Percentiles rank a stretch among this genome's conserved stretches.
phyloP scores from a whole-genome alignment of 129 eudicot species.

The Calendula officinalis region DNA sequence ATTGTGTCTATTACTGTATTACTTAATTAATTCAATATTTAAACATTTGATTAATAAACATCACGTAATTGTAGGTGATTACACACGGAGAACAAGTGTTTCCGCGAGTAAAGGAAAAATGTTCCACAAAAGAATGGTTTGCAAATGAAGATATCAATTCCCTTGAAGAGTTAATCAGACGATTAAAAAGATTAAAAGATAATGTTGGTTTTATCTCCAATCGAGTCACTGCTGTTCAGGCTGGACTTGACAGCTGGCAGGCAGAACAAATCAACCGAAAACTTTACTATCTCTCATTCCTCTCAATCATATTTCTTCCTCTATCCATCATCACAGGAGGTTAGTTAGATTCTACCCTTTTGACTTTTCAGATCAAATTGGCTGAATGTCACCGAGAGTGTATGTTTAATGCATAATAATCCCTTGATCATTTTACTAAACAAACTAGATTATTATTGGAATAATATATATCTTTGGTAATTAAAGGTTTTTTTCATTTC shows the following conservation, averaged over 20 bases:
- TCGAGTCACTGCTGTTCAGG: conserved; percentile 90
- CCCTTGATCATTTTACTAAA: too few relatives aligned
- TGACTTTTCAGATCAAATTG: too few relatives aligned
- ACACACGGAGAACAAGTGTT: conserved; percentile 98
- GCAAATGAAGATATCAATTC: conserved; percentile 61
- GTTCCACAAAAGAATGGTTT: conserved; percentile 85
- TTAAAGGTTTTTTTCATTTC: too few relatives aligned
- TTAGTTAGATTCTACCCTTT: conserved; percentile 54
- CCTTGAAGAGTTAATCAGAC: conserved; percentile 72
- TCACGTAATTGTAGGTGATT: conserved; percentile 57
- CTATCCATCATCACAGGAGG: conserved; percentile 93
- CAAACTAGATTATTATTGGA: too few relatives aligned
- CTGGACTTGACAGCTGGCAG: conserved; percentile 97
- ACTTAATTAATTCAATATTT: too few relatives aligned
- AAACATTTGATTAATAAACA: too few relatives aligned
- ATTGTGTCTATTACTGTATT: not conserved
- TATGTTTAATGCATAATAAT: too few relatives aligned
- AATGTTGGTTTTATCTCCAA: conserved; percentile 88
- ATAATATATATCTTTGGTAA: too few relatives aligned
- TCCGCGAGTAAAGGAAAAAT: conserved; percentile 90
- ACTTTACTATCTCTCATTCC: conserved; percentile 87
- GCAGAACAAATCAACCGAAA: conserved; percentile 91
- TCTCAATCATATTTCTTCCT: conserved; percentile 90
- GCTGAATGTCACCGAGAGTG: too few relatives aligned
- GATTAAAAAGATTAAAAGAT: conserved; percentile 78